These are phyloP conservation scores for Neofusicoccum umdonicola DNA, from an alignment of 2,329 filamentous ascomycete genomes.

Conservation along the genomic window DNA sequence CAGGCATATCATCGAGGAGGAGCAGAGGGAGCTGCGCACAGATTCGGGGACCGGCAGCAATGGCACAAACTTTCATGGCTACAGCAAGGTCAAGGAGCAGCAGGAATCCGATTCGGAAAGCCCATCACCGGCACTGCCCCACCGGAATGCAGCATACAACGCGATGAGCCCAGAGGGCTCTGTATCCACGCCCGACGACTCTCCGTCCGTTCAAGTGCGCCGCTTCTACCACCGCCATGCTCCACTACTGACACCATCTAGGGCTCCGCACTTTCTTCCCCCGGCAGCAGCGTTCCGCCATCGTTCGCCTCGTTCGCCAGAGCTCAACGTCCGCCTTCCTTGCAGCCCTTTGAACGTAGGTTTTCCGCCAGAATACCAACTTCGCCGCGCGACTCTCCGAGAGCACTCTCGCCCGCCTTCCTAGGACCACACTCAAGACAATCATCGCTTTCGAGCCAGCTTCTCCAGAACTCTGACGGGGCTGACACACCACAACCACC, in stretches of 20 bases:
- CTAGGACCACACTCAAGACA: conserved; percentile 75
- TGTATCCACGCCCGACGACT: conserved; percentile 76
- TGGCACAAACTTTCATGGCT: conserved; percentile 34
- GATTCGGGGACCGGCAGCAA: conserved; percentile 19
- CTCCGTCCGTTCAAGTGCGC: conserved; percentile 74
- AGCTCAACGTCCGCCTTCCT: conserved; percentile 74
- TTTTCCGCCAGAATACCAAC: conserved; percentile 86
- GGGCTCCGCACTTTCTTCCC: conserved; percentile 58
- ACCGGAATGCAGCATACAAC: conserved; percentile 23
- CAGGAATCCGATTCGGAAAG: conserved; percentile 24
- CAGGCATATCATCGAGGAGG: conserved; percentile 21
- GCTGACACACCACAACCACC: conserved; percentile 73
- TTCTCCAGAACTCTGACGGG: conserved; percentile 56
- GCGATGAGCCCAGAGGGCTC: conserved; percentile 67
- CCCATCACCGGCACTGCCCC: conserved; percentile 22
- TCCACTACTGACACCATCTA: conserved; percentile 23
- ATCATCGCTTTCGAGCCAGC: conserved; percentile 72
- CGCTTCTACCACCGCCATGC: background rate
- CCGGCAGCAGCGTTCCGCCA: conserved; percentile 71
- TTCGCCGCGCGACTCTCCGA: conserved; percentile 58
- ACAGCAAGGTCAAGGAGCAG: conserved; percentile 24
- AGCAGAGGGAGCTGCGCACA: conserved; percentile 27
- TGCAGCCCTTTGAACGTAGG: conserved; percentile 89
- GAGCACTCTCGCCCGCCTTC: conserved; percentile 75
- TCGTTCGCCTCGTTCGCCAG: conserved; percentile 66